Evolutionary conservation across 495 filamentous ascomycete genomes (phyloP), one percentile per base, ranked within the genome.

Genomic region (Alectoria sarmentosa): DNA sequence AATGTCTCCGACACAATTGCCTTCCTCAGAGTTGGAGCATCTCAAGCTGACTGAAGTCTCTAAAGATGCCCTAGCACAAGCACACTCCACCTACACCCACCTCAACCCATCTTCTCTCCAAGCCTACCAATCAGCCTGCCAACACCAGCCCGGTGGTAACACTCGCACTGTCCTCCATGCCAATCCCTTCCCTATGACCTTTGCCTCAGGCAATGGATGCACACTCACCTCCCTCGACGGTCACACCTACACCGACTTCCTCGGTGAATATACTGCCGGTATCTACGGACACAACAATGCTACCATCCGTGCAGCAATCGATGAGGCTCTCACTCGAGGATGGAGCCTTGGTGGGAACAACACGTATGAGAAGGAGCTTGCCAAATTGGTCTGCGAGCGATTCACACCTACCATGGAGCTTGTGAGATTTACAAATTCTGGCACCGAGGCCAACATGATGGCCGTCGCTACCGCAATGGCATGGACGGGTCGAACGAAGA

Each of bases 111-210:
- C 57, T 41, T 65, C 63, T 46, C 63, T 48, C 1, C 26, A 60
- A 37, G 63, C 63, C 56, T 42, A 60, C 13, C 14, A 48, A 65
- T 60, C 42, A 17, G 79, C 81, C 26, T 63, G 71, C 28, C 39
- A 73, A 39, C 68, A 73, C 48, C 71, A 86, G 6, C 85, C 85
- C 0, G 84, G 85, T 21, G 85, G 85, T 48, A 88, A 87, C 68
- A 88, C 85, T 17, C 74, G 85, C 23, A 82, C 80, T 4, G 73
- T 85, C 3, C 75, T 88, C 0, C 78, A 86, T 71, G 77, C 76
- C n/a, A 70, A 69, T 5, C 84, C 85, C 0, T 88, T 85, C 63
- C 84, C 84, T 0, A 63, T 87, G 21, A 73, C 72, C 67, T 75
- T 80, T 72, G 71, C 67, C 60, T 76, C 61, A 32, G 80, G 77